phyloP scores from a whole-genome alignment of 352 stramenopile species.

The Globisporangium iwayamae region DNA sequence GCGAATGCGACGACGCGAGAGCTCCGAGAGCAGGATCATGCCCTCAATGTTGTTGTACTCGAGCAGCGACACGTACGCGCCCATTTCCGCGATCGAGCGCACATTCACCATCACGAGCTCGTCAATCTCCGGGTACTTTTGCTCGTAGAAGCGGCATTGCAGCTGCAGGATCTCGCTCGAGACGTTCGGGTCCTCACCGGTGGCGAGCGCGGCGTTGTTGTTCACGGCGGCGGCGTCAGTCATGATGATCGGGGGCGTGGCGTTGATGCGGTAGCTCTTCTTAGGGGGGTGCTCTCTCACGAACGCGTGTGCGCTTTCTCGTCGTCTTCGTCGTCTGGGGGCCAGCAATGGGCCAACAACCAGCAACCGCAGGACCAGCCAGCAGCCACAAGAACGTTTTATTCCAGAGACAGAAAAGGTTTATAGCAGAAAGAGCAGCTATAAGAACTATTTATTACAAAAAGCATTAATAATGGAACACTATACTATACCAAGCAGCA shows the following conservation, averaged over 20 bases:
- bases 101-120: conserved; percentile 96
- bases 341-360: background rate
- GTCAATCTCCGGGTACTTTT: conserved; percentile 96
- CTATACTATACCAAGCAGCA: too few relatives aligned
- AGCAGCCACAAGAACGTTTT: conserved; percentile 14
- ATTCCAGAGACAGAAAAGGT: background rate
- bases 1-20: conserved; percentile 97
- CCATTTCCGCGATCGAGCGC: conserved; percentile 99
- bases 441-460: too few relatives aligned
- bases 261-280: background rate
- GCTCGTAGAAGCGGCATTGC: conserved; percentile 91
- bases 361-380: background rate
- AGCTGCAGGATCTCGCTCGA: conserved; percentile 72
- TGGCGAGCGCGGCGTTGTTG: conserved; percentile 17
- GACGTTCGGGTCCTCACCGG: conserved; percentile 41
- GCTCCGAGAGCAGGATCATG: conserved; percentile 99
- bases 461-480: too few relatives aligned
- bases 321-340: conserved; percentile 1
- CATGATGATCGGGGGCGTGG: background rate
- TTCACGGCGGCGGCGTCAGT: conserved; percentile 4
- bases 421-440: too few relatives aligned
- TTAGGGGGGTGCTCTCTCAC: background rate
- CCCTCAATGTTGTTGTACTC: conserved; percentile 99
- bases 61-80: conserved; percentile 98
- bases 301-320: background rate